Evolutionary conservation across 75 land plant species (phyloP), one percentile per base, ranked within the genome.

Genomic region (Selaginella tamariscina): DNA sequence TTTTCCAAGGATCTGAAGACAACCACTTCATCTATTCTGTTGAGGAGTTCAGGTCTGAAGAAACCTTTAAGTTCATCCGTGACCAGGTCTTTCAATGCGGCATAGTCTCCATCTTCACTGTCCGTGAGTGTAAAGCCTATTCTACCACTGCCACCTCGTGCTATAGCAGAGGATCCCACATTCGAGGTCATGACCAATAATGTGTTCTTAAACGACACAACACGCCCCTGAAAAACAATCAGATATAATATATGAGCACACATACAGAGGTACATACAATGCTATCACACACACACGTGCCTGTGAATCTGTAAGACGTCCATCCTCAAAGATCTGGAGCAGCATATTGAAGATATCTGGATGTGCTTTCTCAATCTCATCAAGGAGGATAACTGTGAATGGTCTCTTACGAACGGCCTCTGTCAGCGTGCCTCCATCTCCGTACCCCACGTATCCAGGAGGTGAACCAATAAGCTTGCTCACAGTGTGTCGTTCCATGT

Each of bases 341-440:
- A 94, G 83, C 64, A 94, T 87, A 60, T 89, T 94, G 71, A 89
- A 89, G 56, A 90, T 74, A 82, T 85, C 96, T 21, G 91, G 91
- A 62, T 94, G 98, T 23, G 98, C 98, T 74, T 94, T 94, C 70
- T 94, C 98, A 65, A 94, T 87, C 65, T 90, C 98, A 76, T 94
- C 98, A 59, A 94, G 77, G 57, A 94, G 75, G 26, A 94, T 70
- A 28, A 89, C 82, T n/a, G 91, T 87, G 65, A 85, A 90, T 44
- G 98, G 96, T 31, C 70, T 73, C 70, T 88, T 79, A 55, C 98
- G 77, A 26, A 94, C 85, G 69, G 98, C 83, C 74, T 94, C 98
- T 31, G 96, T 87, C 2, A 94, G 79, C 11, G 77, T 77, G 1
- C 98, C 98, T 49, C 96, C 98, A 56, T 94, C 91, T 27, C 83